phyloP scores from a whole-genome alignment of 2,329 filamentous ascomycete species.

The Mycosphaerella sp. region DNA sequence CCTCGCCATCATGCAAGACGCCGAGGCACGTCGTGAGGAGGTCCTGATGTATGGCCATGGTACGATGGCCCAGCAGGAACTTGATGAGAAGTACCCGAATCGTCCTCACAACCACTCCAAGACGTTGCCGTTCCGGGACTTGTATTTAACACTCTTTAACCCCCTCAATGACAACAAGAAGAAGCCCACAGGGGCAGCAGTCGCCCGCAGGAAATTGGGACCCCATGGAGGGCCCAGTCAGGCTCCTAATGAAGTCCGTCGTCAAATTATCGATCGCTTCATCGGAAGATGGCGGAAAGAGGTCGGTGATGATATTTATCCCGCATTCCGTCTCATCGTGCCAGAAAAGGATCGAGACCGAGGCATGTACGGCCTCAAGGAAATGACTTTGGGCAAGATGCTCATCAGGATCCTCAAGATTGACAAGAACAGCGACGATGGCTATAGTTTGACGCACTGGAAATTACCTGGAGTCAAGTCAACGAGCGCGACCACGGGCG shows the following conservation, averaged over 20 bases:
- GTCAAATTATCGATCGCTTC: conserved; percentile 77
- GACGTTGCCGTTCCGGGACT: conserved; percentile 74
- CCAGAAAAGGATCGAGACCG: conserved; percentile 90
- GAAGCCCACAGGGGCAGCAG: conserved; percentile 51
- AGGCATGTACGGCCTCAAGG: conserved; percentile 89
- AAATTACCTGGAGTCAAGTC: conserved; percentile 70
- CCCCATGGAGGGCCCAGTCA: conserved; percentile 44
- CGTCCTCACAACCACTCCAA: conserved; percentile 72
- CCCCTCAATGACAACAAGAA: conserved; percentile 73
- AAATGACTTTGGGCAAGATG: conserved; percentile 81
- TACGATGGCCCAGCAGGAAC: conserved; percentile 39
- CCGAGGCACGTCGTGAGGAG: conserved; percentile 42
- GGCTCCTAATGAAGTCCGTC: conserved; percentile 67
- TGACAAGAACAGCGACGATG: conserved; percentile 83
- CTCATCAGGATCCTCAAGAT: conserved; percentile 92
- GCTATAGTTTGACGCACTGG: conserved; percentile 80
- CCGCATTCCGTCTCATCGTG: conserved; percentile 82
- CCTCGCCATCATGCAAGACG: conserved; percentile 36
- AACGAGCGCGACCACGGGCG: conserved; percentile 65
- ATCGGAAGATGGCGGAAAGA: conserved; percentile 80
- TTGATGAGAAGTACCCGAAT: conserved; percentile 63
- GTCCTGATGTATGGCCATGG: conserved; percentile 45
- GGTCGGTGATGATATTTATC: conserved; percentile 88
- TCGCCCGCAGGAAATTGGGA: conserved; percentile 53
- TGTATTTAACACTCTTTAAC: conserved; percentile 74